These are phyloP conservation scores for Lyophyllum decastes DNA, from an alignment of 768 basidiomycete species.

Conservation along the genomic window DNA sequence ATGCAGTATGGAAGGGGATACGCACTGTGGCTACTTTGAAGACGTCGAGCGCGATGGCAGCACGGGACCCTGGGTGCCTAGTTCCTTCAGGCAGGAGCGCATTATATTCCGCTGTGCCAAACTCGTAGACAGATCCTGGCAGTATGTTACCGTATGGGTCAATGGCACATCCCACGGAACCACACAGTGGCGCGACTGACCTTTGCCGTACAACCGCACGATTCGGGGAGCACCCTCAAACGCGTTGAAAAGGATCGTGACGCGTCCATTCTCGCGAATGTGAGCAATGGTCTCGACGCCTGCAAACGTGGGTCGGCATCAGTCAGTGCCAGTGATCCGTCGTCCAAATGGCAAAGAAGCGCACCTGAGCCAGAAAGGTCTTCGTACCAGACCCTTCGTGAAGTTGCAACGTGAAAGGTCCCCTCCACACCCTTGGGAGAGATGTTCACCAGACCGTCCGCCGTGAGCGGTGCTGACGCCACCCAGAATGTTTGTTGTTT, in stretches of 20 bases:
- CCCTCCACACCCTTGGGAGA: slow-evolving; percentile 67
- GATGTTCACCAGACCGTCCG: slow-evolving; percentile 64
- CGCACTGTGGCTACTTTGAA: slow-evolving; percentile 56
- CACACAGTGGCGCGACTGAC: slow-evolving; percentile 30
- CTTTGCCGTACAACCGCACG: slow-evolving; percentile 59
- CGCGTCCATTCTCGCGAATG: slow-evolving; percentile 61
- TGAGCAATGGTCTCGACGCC: slow-evolving; percentile 48
- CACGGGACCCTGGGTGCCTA: slow-evolving; percentile 60
- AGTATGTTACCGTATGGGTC: slow-evolving; percentile 7
- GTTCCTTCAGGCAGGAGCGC: slow-evolving; percentile 44
- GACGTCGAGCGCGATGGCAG: slow-evolving; percentile 61
- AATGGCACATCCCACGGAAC: neutral
- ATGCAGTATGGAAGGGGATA: neutral
- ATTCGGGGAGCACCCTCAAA: slow-evolving; percentile 64
- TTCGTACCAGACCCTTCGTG: slow-evolving; percentile 70
- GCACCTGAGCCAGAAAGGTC: slow-evolving; percentile 70
- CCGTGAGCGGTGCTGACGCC: slow-evolving; percentile 60
- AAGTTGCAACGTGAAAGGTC: slow-evolving; percentile 61
- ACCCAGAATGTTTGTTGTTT: slow-evolving; percentile 75
- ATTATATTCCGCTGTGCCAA: slow-evolving; percentile 64
- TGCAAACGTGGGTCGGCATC: slow-evolving; percentile 11
- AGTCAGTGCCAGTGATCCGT: neutral
- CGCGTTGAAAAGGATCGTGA: slow-evolving; percentile 64
- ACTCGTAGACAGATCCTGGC: slow-evolving; percentile 61
- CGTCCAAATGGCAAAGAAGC: slow-evolving; percentile 17